A percentile compares a stretch with the other conserved stretches of the same genome.
These are phyloP conservation scores for Suhomyces sp. DNA, from an alignment of 805 yeast species.

Conservation along the genomic window DNA sequence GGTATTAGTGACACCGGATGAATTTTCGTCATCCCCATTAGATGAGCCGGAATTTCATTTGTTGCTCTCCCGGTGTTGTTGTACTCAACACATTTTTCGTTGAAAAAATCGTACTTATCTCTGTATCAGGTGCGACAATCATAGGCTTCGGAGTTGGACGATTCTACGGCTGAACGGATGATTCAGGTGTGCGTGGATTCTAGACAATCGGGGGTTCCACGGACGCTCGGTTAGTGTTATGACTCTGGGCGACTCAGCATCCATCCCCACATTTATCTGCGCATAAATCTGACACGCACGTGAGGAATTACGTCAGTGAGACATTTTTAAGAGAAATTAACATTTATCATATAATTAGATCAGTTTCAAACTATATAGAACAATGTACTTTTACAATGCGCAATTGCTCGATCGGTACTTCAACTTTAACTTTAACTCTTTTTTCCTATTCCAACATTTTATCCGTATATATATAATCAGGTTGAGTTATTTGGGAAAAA, in stretches of 20 bases:
- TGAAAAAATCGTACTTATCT: background rate
- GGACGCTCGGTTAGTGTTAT: background rate
- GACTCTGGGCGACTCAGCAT: background rate
- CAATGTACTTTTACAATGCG: background rate
- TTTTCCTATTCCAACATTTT: background rate
- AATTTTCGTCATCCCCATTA: background rate
- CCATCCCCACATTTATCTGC: background rate
- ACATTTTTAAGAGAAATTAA: background rate
- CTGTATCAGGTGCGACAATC: background rate
- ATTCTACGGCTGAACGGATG: background rate
- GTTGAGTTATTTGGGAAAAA: background rate
- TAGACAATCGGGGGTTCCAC: background rate
- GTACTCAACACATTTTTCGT: background rate
- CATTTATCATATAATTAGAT: background rate
- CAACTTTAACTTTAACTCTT: background rate
- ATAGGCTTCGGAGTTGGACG: background rate
- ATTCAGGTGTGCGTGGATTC: background rate
- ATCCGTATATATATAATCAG: background rate
- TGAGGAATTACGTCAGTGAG: background rate
- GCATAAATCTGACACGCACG: background rate
- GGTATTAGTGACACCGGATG: background rate
- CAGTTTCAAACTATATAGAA: background rate
- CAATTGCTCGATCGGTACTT: background rate
- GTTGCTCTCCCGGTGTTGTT: background rate
- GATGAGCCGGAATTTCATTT: background rate